Evolutionary conservation across 371 early-diverging fungal genomes (phyloP), one percentile per base, ranked within the genome.

Genomic region (Mucor piriformis): DNA sequence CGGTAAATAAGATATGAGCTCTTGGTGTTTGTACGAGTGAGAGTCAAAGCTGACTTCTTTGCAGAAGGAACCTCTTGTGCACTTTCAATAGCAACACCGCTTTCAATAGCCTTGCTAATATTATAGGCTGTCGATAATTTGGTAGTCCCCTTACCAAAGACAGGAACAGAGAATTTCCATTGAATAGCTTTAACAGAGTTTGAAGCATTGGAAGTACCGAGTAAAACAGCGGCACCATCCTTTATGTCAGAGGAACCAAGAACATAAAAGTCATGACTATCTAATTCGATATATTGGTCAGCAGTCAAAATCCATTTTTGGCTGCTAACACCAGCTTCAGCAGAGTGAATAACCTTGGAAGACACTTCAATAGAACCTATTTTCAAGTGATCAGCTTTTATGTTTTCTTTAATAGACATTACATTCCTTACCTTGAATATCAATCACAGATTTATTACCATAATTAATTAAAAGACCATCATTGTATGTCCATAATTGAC

Each of bases 401-500:
- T 38, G 8, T 35, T 21, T 18, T n/a, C 10, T 11, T 5, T 40
- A 43, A 15, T 38, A 38, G 5, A 15, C 6, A 15, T 13, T 16
- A n/a, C 15, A 5, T 42, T 18, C 3, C 18, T 25, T 70, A 75
- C 79, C 79, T 52, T 70, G 43, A 25, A 76, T 49, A 37, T 64
- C 69, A 33, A 84, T 61, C 2, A 76, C 81, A 59, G 64, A 62
- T 13, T 74, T 72, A 51, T 62, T 79, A 18, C 78, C 79, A 59
- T 81, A 82, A 42, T 84, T 84, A 59, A 79, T 73, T 56, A 84
- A 59, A 57, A 71, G 73, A 49, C 80, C 80, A 52, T 79, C 67
- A 20, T 72, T 72, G 51, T 69, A 80, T 42, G 77, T 73, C 84
- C 84, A 84, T n/a, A 84, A 66, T 58, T 82, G 84, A 24, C 49